Base-by-base conservation (phyloP, 2,329 filamentous ascomycete species). In the Ophidiomyces ophidiicola region DNA sequence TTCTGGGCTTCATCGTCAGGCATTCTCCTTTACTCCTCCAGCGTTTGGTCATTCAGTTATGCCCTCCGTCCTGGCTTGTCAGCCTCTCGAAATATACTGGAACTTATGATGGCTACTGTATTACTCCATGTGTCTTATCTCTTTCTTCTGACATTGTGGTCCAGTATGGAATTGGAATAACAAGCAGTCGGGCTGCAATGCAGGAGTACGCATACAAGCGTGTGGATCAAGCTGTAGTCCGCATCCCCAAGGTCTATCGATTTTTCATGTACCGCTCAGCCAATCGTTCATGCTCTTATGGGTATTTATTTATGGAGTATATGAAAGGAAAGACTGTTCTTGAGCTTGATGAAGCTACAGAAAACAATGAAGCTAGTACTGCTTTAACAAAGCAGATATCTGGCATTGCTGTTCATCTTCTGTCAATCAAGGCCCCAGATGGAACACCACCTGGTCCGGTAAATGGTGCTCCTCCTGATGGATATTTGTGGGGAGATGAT, bases 241-340 rank as follows among this genome's bases (percentile, higher is more conserved):
- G 46, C 11, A 42, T 54, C 23, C 49, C 49, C 14, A 31, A 15
- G 8, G 40, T 53, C 14, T 46, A 50, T 35, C 48, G 48, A 28
- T 53, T 46, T 19, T 42, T 53, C 19, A 28, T 44, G 17, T 32
- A 48, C 12, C 19, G 29, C 6, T 36, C 19, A 12, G 26, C 32
- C 1, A 39, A 34, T 20, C 34, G 26, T 10, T 15, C 34, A 11
- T 39, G 20, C 23, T 31, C 39, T 18, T 39, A 20, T 33, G 49
- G 49, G n/a, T 54, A 46, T 18, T 32, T 54, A 3, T 52, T 52
- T 30, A 54, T 51, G 47, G 46, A 53, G 19, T 52, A 52, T 29
- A 32, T 52, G 19, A 40, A 42, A 1, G 46, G 50, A 0, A 42
- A 39, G 42, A 47, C 23, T 12, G 25, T 52, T 15, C 24, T 40